Percentiles rank a stretch among this genome's conserved stretches.
Evolutionary conservation across 2,329 filamentous ascomycete genomes (phyloP).

Genomic region (Botrytis paeoniae): DNA sequence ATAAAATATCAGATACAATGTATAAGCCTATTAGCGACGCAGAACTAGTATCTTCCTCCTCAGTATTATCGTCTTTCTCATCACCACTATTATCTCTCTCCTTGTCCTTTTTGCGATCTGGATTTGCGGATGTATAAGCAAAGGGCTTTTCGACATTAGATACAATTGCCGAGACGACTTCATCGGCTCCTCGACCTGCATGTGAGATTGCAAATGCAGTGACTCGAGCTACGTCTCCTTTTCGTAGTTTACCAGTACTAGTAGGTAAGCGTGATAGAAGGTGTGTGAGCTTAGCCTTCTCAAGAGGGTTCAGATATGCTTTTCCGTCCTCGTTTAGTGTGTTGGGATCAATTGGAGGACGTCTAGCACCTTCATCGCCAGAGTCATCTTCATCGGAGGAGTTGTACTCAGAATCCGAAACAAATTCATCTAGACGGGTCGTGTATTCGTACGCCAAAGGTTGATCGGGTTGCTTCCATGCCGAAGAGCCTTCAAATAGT

Average conservation of each 20-base stretch:
- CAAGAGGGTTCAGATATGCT: conserved; percentile 72
- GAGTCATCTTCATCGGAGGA: conserved; percentile 81
- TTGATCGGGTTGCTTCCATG: conserved; percentile 74
- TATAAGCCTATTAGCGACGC: conserved; percentile 80
- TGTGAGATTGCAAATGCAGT: conserved; percentile 88
- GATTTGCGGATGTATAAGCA: conserved; percentile 68
- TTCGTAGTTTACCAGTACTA: conserved; percentile 68
- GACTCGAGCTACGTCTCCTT: conserved; percentile 81
- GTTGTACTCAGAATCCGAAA: conserved; percentile 81
- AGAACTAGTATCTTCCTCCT: conserved; percentile 62
- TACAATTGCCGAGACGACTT: conserved; percentile 86
- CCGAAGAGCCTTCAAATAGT: conserved; percentile 72
- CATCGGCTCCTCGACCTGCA: conserved; percentile 78
- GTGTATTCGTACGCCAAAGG: conserved; percentile 77
- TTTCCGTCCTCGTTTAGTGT: conserved; percentile 36
- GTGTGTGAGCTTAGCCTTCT: conserved; percentile 80
- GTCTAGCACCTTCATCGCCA: conserved; percentile 46
- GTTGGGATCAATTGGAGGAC: conserved; percentile 42
- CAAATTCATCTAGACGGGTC: conserved; percentile 72
- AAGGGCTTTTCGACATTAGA: conserved; percentile 78
- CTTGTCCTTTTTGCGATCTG: conserved; percentile 46
- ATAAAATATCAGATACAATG: conserved; percentile 67
- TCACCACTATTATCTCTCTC: conserved; percentile 35
- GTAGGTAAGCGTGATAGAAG: conserved; percentile 80
- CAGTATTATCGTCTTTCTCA: conserved; percentile 43